Percentiles rank a stretch among this genome's conserved stretches.
Evolutionary conservation across 225 moss, liverwort and hornwort species (phyloP).

Genomic region (Marchantia paleacea): DNA sequence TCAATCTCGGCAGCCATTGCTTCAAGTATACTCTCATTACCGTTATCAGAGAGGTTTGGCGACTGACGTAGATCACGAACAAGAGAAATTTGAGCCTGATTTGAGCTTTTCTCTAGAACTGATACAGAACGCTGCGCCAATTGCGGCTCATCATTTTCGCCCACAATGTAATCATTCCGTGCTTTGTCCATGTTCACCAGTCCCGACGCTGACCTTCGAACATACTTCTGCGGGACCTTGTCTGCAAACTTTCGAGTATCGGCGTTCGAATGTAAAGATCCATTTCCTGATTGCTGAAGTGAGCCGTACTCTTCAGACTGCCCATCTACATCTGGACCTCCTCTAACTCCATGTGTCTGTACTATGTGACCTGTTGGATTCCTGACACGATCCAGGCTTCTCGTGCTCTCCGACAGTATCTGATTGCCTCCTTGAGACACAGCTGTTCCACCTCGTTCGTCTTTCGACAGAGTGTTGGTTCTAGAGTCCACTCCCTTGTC

Average conservation of each 20-base stretch:
- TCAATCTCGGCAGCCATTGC: slow-evolving; percentile 42
- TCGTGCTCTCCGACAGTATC: background rate
- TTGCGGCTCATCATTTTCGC: background rate
- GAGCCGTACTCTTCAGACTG: background rate
- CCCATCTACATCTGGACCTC: background rate
- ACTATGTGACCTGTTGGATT: background rate
- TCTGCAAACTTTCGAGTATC: background rate
- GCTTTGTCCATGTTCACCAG: background rate
- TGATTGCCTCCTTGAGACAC: background rate
- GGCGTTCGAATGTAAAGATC: background rate
- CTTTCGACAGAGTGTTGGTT: background rate
- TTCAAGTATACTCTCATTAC: slow-evolving; percentile 27
- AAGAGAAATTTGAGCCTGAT: background rate
- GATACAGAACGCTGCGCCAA: background rate
- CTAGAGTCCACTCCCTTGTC: background rate
- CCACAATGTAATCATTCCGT: background rate
- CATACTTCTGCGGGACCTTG: background rate
- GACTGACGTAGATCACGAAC: background rate
- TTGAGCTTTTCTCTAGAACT: background rate
- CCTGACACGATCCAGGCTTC: background rate
- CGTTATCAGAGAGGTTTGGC: background rate
- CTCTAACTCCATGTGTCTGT: background rate
- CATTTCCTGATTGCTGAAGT: background rate
- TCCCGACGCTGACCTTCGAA: background rate
- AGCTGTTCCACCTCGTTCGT: background rate